phyloP scores from a whole-genome alignment of 169 alveolate genomes.

The Plasmodium coatneyi region DNA sequence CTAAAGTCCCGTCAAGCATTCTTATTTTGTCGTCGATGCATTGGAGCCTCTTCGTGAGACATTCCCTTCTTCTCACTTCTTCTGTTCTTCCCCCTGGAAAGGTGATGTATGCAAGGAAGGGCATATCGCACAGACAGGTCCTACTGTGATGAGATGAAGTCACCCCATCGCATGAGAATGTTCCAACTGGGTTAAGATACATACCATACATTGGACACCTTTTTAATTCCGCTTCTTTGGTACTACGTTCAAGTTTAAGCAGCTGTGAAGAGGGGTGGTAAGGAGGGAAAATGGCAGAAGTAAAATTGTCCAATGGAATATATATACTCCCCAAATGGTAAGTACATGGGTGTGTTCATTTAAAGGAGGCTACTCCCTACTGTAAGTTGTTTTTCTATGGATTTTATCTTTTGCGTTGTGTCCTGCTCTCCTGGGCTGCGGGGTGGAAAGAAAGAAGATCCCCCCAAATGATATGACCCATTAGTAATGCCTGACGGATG shows the following conservation, averaged over 20 bases:
- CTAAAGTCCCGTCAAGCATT: slow-evolving; percentile 30
- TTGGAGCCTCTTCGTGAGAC: slow-evolving; percentile 6
- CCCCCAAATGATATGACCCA: background rate
- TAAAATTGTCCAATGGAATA: background rate
- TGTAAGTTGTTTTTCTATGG: slow-evolving; percentile 50
- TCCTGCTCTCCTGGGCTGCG: background rate
- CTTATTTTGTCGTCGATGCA: slow-evolving; percentile 65
- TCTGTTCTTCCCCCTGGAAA: slow-evolving; percentile 38
- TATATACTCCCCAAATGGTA: background rate
- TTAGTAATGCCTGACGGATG: background rate
- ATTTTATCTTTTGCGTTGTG: slow-evolving; percentile 14
- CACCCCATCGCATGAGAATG: background rate
- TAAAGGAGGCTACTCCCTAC: slow-evolving; percentile 11
- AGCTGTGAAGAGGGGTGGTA: slow-evolving; percentile 1
- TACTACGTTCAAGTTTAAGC: slow-evolving; percentile 22
- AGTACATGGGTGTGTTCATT: background rate
- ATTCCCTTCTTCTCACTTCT: slow-evolving; percentile 59
- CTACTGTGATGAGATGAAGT: background rate
- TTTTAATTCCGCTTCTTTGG: slow-evolving; percentile 33
- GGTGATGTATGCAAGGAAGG: background rate
- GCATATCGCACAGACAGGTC: background rate
- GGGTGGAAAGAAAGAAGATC: background rate
- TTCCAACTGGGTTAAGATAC: background rate
- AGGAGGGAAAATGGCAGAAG: background rate
- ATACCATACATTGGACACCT: slow-evolving; percentile 46